Base-by-base conservation (phyloP, 805 yeast species). In the Spathaspora gorwiae region DNA sequence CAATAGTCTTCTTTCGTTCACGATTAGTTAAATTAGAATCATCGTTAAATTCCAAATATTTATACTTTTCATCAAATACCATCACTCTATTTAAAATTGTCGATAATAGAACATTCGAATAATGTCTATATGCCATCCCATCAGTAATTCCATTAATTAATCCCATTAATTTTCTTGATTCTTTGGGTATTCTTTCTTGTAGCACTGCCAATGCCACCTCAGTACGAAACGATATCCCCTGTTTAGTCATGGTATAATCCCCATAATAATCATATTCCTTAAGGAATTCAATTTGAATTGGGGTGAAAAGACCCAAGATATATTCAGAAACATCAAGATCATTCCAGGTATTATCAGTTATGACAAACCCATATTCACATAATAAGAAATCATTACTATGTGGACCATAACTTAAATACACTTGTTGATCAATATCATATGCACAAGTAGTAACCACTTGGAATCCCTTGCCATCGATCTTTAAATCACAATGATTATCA, bases 291-390 rank as follows among this genome's bases (percentile, higher is more conserved):
- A 49, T 49, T 36, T 80, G 83, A 1, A 50, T 43, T 0, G 62
- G 60, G 5, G 55, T 58, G 6, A 68, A 49, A 26, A 81, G 54
- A 2, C 55, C 48, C 2, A 57, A 35, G 2, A 88, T 55, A 34
- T 67, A 61, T 0, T 60, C 60, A 0, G 86, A 64, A 4, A 90
- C 57, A 57, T 90, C 95, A 2, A 90, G 59, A 50, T 68, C 81
- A 53, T 88, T 83, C 89, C 90, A 86, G 15, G 60, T 64, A 57
- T 89, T 88, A 1, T 61, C 56, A 0, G 60, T 58, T 1, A 86
- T 61, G 33, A 74, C 72, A 68, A 92, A 92, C 0, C 97, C 98
- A 58, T 92, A 92, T 61, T 92, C 98, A 55, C 86, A 81, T 8
- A 89, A 66, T 31, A 92, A 64, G 52, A 87, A 87, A 41, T 81